Evolutionary conservation across 2,329 filamentous ascomycete species (phyloP).

Genomic region (Monosporascus cannonballus): DNA sequence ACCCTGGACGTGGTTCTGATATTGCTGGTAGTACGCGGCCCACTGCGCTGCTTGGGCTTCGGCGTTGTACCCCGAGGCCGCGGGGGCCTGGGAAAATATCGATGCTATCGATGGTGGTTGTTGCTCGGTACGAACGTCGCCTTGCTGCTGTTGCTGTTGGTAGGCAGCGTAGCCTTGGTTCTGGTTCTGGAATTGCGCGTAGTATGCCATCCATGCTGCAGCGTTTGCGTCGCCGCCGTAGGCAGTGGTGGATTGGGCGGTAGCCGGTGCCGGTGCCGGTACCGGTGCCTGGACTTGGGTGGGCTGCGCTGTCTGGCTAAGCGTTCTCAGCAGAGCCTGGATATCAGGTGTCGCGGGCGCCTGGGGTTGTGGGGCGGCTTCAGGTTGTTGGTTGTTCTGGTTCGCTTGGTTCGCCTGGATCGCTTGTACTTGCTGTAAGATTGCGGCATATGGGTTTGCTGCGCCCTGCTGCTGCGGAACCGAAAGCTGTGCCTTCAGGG

Average conservation of each 20-base stretch:
- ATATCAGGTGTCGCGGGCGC: conserved; percentile 16
- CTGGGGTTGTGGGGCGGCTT: conserved; percentile 12
- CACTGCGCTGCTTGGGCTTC: background rate
- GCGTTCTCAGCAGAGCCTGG: conserved; percentile 19
- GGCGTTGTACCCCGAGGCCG: background rate
- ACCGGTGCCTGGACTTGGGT: conserved; percentile 4
- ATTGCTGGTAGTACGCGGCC: background rate
- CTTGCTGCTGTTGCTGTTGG: background rate
- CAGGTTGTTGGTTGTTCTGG: conserved; percentile 9
- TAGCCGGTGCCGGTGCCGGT: background rate
- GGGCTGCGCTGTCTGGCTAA: conserved; percentile 9
- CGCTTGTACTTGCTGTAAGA: conserved; percentile 21
- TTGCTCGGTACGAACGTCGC: no score
- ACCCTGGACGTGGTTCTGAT: background rate
- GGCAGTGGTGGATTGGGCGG: background rate
- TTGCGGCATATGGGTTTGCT: conserved; percentile 14
- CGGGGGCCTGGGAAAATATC: background rate
- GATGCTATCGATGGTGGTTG: no score
- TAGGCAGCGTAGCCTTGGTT: background rate
- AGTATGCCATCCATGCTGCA: conserved; percentile 7
- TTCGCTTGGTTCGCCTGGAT: conserved; percentile 13
- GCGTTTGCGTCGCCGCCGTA: conserved; percentile 6
- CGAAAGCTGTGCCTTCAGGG: conserved; percentile 12
- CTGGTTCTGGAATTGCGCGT: background rate
- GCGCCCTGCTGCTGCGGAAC: conserved; percentile 7